phyloP scores from a whole-genome alignment of 2,329 filamentous ascomycete species.

The Clarireedia paspali region DNA sequence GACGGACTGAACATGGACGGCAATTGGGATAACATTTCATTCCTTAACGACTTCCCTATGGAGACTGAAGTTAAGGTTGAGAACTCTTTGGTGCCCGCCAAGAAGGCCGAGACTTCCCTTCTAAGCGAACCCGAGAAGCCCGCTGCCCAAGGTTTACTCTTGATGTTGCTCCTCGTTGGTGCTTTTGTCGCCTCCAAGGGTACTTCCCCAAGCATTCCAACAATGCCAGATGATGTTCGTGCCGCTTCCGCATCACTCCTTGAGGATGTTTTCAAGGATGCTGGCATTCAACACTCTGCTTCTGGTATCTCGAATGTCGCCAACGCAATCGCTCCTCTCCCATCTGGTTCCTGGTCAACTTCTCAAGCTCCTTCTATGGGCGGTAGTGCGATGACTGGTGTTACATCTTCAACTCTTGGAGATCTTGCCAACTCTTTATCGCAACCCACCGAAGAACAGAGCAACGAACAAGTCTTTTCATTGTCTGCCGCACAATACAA shows the following conservation, averaged over 20 bases:
- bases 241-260: slow-evolving; percentile 70
- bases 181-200: slow-evolving; percentile 91
- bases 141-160: slow-evolving; percentile 72
- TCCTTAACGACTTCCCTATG: slow-evolving; percentile 64
- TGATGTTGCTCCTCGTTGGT: slow-evolving; percentile 94
- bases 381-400: slow-evolving; percentile 38
- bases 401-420: slow-evolving; percentile 54
- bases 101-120: slow-evolving; percentile 43
- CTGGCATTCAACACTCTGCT: slow-evolving; percentile 46
- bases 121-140: slow-evolving; percentile 50
- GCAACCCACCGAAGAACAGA: slow-evolving; percentile 74
- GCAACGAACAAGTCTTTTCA: slow-evolving; percentile 80
- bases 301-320: slow-evolving; percentile 9
- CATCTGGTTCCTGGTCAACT: slow-evolving; percentile 43
- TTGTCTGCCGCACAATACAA: slow-evolving; percentile 85
- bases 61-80: slow-evolving; percentile 56
- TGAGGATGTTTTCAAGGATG: slow-evolving; percentile 75
- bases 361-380: slow-evolving; percentile 33
- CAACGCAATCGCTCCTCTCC: slow-evolving; percentile 39
- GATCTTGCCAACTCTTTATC: slow-evolving; percentile 62
- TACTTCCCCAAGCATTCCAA: slow-evolving; percentile 63
- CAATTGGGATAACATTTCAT: slow-evolving; percentile 75
- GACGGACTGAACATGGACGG: slow-evolving; percentile 75
- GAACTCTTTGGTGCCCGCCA: slow-evolving; percentile 41
- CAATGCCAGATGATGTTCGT: slow-evolving; percentile 73